phyloP scores from a whole-genome alignment of 139 green algal genomes.

The Chlamydomonas eustigma region DNA sequence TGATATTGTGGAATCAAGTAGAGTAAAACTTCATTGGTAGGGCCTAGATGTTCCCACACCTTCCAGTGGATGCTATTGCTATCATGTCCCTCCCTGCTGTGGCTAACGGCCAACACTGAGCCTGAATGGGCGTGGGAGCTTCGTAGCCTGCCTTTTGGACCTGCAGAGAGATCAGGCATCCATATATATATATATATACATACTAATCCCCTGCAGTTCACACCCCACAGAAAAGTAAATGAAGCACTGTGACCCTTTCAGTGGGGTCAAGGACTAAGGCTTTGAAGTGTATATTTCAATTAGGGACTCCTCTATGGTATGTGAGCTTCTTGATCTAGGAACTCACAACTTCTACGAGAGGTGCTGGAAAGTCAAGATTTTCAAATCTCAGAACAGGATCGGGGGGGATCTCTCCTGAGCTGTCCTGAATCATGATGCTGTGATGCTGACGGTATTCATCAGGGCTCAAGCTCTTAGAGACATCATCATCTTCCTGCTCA shows the following conservation, averaged over 20 bases:
- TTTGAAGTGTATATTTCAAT: not conserved
- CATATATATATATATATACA: not conserved
- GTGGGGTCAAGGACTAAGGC: no score
- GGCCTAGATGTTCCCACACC: not conserved
- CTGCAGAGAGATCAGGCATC: constrained; percentile 5
- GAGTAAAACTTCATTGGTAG: not conserved
- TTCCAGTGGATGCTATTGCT: not conserved
- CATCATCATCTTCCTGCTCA: no score
- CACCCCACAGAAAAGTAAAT: not conserved
- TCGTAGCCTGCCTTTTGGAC: constrained; percentile 50
- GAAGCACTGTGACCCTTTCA: no score
- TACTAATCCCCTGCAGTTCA: not conserved
- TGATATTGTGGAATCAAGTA: no score
- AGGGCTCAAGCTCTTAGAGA: no score
- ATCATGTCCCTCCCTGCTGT: constrained; percentile 36
- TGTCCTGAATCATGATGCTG: not conserved
- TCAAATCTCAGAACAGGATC: not conserved
- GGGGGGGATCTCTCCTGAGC: not conserved
- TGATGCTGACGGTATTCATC: not conserved
- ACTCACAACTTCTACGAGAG: not conserved
- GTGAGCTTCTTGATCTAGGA: not conserved
- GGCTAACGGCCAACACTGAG: constrained; percentile 75
- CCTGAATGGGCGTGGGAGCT: constrained; percentile 73
- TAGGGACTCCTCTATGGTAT: not conserved
- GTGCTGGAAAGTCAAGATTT: not conserved